Evolutionary conservation across 2,329 filamentous ascomycete species (phyloP).

Genomic region (Oidium heveae): DNA sequence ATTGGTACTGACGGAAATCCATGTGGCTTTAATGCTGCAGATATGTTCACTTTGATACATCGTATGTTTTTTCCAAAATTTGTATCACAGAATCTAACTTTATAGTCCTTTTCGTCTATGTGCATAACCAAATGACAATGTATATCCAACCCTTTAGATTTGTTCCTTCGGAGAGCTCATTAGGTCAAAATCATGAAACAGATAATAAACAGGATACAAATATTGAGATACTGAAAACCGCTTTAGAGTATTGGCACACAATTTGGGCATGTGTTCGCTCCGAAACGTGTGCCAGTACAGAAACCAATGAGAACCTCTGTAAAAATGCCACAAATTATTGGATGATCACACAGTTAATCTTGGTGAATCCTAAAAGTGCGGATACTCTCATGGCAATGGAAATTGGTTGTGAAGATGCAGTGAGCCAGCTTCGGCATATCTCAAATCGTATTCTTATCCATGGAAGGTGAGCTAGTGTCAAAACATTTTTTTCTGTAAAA

Average conservation of each 20-base stretch:
- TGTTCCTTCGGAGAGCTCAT: neutral
- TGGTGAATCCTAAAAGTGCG: slow-evolving; percentile 6
- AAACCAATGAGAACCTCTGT: slow-evolving; percentile 6
- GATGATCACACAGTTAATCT: slow-evolving; percentile 7
- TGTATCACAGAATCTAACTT: neutral
- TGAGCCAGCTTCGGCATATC: slow-evolving; percentile 1
- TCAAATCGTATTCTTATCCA: neutral
- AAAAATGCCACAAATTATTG: slow-evolving; percentile 9
- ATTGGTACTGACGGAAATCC: slow-evolving; percentile 4
- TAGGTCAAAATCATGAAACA: neutral
- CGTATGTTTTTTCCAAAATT: slow-evolving; percentile 2
- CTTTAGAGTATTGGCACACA: slow-evolving; percentile 6
- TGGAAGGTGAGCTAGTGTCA: neutral
- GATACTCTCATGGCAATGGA: slow-evolving; percentile 7
- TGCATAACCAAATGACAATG: slow-evolving; percentile 6
- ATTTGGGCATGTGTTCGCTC: slow-evolving; percentile 6
- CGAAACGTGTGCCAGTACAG: slow-evolving; percentile 3
- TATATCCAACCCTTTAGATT: slow-evolving; percentile 2
- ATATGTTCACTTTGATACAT: slow-evolving; percentile 10
- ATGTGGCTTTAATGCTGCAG: slow-evolving; percentile 5
- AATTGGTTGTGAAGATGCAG: slow-evolving; percentile 7
- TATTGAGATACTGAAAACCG: slow-evolving; percentile 3
- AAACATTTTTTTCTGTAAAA: too few species aligned
- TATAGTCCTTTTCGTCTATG: slow-evolving; percentile 7
- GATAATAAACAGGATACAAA: too few species aligned